A percentile compares a stretch with the other conserved stretches of the same genome.
Conservation (phyloP, 2,329 filamentous ascomycete species). For the Curvularia lunata region DNA sequence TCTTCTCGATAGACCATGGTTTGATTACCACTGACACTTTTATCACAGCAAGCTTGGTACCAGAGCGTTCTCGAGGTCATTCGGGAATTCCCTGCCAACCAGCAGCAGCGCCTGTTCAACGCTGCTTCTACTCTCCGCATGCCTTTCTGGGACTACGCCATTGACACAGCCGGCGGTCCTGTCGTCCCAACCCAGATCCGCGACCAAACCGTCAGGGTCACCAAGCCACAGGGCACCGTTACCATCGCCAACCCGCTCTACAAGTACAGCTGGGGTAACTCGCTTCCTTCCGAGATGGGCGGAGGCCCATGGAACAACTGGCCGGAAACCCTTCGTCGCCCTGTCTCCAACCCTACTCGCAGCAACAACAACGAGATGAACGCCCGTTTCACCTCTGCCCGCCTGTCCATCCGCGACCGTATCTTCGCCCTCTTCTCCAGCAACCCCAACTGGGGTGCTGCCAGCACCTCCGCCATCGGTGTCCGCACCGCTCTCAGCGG, state of each 20-base stretch:
- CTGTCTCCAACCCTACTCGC: constrained; percentile 40
- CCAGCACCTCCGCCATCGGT: constrained; percentile 41
- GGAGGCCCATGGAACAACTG: constrained; percentile 44
- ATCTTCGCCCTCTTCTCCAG: constrained; percentile 46
- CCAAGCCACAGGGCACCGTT: constrained; percentile 49
- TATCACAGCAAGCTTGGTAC: constrained; percentile 52
- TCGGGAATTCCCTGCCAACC: constrained; percentile 49
- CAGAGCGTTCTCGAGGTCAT: constrained; percentile 51
- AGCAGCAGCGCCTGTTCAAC: constrained; percentile 49
- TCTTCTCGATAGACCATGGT: background rate
- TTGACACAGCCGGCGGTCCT: constrained; percentile 39
- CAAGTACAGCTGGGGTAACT: constrained; percentile 54
- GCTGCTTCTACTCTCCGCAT: constrained; percentile 52
- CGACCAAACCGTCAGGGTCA: constrained; percentile 52
- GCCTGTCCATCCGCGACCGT: constrained; percentile 46
- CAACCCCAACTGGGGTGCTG: constrained; percentile 39
- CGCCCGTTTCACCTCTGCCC: constrained; percentile 34
- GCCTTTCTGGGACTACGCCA: constrained; percentile 59
- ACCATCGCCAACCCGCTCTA: constrained; percentile 56
- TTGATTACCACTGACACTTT: background rate
- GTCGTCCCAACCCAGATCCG: constrained; percentile 46
- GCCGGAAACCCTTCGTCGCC: constrained; percentile 42
- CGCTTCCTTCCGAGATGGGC: constrained; percentile 61
- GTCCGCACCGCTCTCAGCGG: constrained; percentile 37
- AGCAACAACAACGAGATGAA: constrained; percentile 50